Conservation (phyloP, 2,329 filamentous ascomycete genomes). For the Claviceps sp. region DNA sequence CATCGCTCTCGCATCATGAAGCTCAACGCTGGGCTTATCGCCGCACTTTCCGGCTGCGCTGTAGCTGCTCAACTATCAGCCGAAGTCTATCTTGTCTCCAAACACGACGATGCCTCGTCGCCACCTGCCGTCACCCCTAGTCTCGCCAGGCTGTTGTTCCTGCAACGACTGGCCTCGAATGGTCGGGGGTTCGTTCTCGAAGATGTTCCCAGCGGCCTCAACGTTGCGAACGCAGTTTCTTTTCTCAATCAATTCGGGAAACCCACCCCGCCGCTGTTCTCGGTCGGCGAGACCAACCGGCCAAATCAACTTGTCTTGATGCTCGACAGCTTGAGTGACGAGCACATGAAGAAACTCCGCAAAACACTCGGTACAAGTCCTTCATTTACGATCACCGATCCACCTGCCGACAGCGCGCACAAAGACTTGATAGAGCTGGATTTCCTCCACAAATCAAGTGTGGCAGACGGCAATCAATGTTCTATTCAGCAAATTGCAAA, state of each 20-base stretch:
- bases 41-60: conserved; percentile 24
- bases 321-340: conserved; percentile 40
- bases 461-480: conserved; percentile 24
- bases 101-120: conserved; percentile 14
- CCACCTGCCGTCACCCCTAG: conserved; percentile 35
- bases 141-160: conserved; percentile 43
- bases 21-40: conserved; percentile 26
- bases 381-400: conserved; percentile 35
- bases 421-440: conserved; percentile 28
- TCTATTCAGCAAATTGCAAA: conserved; percentile 26
- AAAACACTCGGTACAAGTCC: conserved; percentile 22
- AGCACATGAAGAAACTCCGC: conserved; percentile 32
- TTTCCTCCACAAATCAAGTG: conserved; percentile 22
- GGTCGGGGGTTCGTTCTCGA: conserved; percentile 34
- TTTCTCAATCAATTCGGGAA: conserved; percentile 49
- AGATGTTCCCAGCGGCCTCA: conserved; percentile 28
- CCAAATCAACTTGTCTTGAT: conserved; percentile 45
- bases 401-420: conserved; percentile 30
- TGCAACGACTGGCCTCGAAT: conserved; percentile 39
- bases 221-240: conserved; percentile 35
- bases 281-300: conserved; percentile 15
- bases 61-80: conserved; percentile 28
- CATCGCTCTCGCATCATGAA: conserved; percentile 25
- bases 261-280: conserved; percentile 36
- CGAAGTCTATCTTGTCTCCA: conserved; percentile 40